Conservation (phyloP, 2,329 filamentous ascomycete genomes). For the Botrytis galanthina region DNA sequence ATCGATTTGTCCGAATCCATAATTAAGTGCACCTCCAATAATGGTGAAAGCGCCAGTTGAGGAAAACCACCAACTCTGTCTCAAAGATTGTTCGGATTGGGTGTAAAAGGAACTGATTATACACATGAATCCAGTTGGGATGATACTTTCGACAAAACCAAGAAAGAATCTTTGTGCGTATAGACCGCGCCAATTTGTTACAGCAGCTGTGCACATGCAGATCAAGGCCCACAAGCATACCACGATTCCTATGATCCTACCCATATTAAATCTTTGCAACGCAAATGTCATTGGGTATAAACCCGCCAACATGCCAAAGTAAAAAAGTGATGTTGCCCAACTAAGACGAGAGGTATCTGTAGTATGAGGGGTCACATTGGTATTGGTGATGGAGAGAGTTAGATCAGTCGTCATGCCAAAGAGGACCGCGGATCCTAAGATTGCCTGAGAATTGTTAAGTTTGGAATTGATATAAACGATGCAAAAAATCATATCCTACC, state of each 20-base stretch:
- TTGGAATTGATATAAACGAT: not conserved
- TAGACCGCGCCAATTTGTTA: slow-evolving; percentile 61
- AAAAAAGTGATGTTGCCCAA: slow-evolving; percentile 78
- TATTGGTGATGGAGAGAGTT: slow-evolving; percentile 52
- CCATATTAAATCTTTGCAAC: slow-evolving; percentile 64
- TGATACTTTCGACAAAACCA: slow-evolving; percentile 59
- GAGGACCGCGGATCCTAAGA: slow-evolving; percentile 68
- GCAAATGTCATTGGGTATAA: slow-evolving; percentile 71
- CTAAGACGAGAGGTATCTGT: slow-evolving; percentile 66
- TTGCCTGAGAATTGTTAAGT: slow-evolving; percentile 51
- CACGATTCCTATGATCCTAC: slow-evolving; percentile 60
- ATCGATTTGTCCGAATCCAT: slow-evolving; percentile 63
- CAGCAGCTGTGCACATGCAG: slow-evolving; percentile 67
- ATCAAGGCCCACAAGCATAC: slow-evolving; percentile 65
- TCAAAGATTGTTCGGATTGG: slow-evolving; percentile 60
- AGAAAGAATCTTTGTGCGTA: slow-evolving; percentile 66
- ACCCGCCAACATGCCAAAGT: slow-evolving; percentile 75
- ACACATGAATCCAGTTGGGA: slow-evolving; percentile 66
- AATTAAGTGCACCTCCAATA: slow-evolving; percentile 62
- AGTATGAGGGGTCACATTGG: slow-evolving; percentile 49
- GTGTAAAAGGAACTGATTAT: slow-evolving; percentile 63
- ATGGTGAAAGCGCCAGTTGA: slow-evolving; percentile 54
- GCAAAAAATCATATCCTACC: slow-evolving; percentile 38
- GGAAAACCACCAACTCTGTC: slow-evolving; percentile 68
- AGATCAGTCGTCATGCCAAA: slow-evolving; percentile 76